Conservation (phyloP, 805 yeast genomes). For the Candida morakotiae region DNA sequence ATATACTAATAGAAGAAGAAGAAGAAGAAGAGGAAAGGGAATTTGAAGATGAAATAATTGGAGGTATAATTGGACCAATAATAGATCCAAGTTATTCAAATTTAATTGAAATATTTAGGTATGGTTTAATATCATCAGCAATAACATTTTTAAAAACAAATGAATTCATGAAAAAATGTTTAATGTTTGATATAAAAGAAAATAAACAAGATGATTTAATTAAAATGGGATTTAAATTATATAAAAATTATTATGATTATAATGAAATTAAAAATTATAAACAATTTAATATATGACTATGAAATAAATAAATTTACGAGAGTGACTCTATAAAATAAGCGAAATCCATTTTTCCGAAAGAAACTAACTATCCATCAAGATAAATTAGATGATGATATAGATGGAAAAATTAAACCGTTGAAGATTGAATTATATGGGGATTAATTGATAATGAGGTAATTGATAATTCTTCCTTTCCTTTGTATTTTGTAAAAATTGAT, state of each 20-base stretch:
- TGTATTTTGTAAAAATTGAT: too few species aligned
- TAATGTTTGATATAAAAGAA: conserved; percentile 34
- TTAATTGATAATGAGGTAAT: too few species aligned
- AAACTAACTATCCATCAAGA: too few species aligned
- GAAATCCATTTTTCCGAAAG: too few species aligned
- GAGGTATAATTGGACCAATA: conserved; percentile 50
- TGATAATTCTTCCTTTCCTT: too few species aligned
- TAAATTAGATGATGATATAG: too few species aligned
- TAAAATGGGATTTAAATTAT: conserved; percentile 39
- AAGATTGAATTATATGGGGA: too few species aligned
- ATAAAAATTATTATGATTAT: conserved; percentile 35
- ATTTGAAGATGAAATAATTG: conserved; percentile 29
- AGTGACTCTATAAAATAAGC: too few species aligned
- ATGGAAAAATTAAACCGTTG: too few species aligned
- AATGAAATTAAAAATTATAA: conserved; percentile 17
- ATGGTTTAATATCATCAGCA: conserved; percentile 56
- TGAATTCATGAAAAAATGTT: conserved; percentile 27
- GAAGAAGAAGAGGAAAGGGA: neutral
- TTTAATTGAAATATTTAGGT: conserved; percentile 49
- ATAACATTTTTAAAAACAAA: conserved; percentile 43
- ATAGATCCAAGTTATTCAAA: conserved; percentile 51
- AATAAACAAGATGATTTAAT: conserved; percentile 33
- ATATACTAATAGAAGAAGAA: conserved; percentile 16
- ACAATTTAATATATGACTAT: neutral
- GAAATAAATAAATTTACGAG: neutral